Evolutionary conservation across 1,139 yeast genomes (phyloP).

Genomic region (Yamadazyma diddensiae): DNA sequence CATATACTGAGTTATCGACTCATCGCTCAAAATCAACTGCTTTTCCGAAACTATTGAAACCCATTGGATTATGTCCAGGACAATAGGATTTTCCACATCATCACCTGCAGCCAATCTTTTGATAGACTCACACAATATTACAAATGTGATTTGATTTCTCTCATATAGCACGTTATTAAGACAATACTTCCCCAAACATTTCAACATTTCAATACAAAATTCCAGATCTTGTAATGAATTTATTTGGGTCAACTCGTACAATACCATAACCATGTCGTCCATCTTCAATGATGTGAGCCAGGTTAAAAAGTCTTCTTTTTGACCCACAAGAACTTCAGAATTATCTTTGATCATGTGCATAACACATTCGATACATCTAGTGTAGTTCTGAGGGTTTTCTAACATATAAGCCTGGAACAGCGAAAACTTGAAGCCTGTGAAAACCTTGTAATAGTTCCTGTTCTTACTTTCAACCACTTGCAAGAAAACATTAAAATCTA

Average conservation of each 20-base stretch:
- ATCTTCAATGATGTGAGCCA: neutral
- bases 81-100: conserved; percentile 4
- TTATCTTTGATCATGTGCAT: no score
- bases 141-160: conserved; percentile 32
- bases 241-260: neutral
- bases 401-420: no score
- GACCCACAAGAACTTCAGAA: no score
- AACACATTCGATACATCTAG: no score
- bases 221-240: neutral
- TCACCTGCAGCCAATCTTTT: conserved; percentile 20
- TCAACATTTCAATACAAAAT: neutral
- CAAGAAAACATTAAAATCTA: no score
- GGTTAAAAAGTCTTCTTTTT: neutral
- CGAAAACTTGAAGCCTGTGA: no score
- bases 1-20: conserved; percentile 6
- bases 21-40: conserved; percentile 21
- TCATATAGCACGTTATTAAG: conserved; percentile 19
- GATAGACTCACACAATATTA: conserved; percentile 25
- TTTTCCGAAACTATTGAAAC: conserved; percentile 28
- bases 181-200: conserved; percentile 6
- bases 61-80: conserved; percentile 33
- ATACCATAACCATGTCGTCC: neutral
- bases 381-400: no score
- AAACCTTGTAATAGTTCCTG: no score
- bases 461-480: no score